Conservation (phyloP, 805 yeast genomes). For the Blastobotrys parvus region DNA sequence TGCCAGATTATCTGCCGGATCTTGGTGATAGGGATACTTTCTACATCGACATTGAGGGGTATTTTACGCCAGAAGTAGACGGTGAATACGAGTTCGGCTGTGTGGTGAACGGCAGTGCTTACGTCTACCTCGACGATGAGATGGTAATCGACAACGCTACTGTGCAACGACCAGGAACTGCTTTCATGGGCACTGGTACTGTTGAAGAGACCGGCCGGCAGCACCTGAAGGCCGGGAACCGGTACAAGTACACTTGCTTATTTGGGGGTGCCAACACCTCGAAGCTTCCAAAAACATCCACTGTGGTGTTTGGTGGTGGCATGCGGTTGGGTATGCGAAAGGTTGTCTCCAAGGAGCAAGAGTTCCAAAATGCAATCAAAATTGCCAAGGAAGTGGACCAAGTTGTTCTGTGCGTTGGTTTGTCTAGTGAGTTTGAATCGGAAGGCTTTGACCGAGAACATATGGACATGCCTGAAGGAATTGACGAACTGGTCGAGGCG, state of each 20-base stretch:
- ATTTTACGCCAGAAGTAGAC: constrained; percentile 38
- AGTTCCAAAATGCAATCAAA: constrained; percentile 37
- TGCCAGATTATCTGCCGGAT: constrained; percentile 14
- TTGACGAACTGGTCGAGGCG: constrained; percentile 38
- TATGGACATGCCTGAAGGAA: constrained; percentile 44
- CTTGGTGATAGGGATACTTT: constrained; percentile 16
- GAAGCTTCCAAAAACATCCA: constrained; percentile 6
- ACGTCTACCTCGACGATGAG: constrained; percentile 43
- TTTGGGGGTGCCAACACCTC: constrained; percentile 37
- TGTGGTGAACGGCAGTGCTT: constrained; percentile 47
- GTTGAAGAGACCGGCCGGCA: constrained; percentile 38
- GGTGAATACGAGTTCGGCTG: constrained; percentile 47
- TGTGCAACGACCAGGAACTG: constrained; percentile 40
- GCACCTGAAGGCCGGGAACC: constrained; percentile 35
- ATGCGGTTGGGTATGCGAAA: constrained; percentile 14
- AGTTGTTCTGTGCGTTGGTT: constrained; percentile 44
- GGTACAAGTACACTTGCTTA: constrained; percentile 38
- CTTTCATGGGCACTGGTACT: constrained; percentile 50
- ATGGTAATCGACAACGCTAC: constrained; percentile 50
- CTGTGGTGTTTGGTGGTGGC: constrained; percentile 9
- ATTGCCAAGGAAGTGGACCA: constrained; percentile 45
- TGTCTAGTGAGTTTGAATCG: constrained; percentile 48
- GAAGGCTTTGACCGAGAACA: constrained; percentile 50
- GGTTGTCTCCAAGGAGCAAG: constrained; percentile 25
- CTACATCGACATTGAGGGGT: constrained; percentile 39